Evolutionary conservation across 2,329 filamentous ascomycete genomes (phyloP).

Genomic region (Hymenoscyphus fraxineus): DNA sequence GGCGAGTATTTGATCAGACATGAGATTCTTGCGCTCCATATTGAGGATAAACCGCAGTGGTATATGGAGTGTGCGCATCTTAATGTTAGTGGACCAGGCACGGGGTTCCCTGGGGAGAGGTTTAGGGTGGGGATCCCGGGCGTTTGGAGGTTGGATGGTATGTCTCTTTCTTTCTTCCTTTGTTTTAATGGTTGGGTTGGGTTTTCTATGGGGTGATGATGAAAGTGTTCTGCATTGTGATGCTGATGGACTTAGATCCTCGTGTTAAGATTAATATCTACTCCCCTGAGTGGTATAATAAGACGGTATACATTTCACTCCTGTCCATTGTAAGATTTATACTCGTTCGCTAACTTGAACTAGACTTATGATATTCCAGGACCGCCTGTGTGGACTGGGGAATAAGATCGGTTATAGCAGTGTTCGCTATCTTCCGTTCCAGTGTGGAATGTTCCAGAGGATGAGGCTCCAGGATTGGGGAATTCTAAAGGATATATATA

Average conservation of each 20-base stretch:
- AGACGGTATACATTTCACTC: conserved; percentile 3
- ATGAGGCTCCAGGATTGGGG: too few relatives aligned
- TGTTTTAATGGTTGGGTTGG: background rate
- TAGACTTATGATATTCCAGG: conserved; percentile 11
- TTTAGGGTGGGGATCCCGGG: conserved; percentile 17
- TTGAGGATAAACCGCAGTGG: conserved; percentile 22
- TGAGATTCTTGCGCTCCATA: conserved; percentile 25
- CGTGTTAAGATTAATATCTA: conserved; percentile 22
- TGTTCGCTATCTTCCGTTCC: too few relatives aligned
- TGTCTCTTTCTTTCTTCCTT: background rate
- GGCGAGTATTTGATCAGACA: conserved; percentile 24
- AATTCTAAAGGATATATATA: too few relatives aligned
- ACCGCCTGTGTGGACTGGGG: conserved; percentile 11
- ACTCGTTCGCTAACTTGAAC: background rate
- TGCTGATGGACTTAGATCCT: conserved; percentile 13
- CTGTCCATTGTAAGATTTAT: background rate
- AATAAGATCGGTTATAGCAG: background rate
- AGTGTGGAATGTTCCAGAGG: too few relatives aligned
- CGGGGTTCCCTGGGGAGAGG: conserved; percentile 14
- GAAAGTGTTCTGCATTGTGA: background rate
- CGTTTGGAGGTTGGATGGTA: conserved; percentile 18
- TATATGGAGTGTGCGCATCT: conserved; percentile 25
- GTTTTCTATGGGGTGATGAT: background rate
- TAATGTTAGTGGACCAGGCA: conserved; percentile 16
- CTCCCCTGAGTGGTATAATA: conserved; percentile 8